Evolutionary conservation across 2,329 filamentous ascomycete genomes (phyloP).

Genomic region (Xylaria sp.): DNA sequence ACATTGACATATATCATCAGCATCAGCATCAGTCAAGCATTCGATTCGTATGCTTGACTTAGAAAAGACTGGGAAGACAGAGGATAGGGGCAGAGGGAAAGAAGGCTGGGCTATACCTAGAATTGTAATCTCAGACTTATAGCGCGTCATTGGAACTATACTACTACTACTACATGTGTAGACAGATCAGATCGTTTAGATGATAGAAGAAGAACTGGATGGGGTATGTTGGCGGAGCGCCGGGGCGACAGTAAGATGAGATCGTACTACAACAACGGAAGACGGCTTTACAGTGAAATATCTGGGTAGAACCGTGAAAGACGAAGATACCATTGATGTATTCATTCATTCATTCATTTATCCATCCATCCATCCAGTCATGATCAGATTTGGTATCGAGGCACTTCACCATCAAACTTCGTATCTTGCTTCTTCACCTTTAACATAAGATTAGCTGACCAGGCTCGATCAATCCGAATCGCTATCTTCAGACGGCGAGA

Average conservation of each 20-base stretch:
- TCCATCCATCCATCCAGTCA: slow-evolving; percentile 13
- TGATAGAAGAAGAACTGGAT: slow-evolving; percentile 7
- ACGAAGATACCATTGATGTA: neutral
- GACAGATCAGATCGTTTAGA: neutral
- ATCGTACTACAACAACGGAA: neutral
- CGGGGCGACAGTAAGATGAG: neutral
- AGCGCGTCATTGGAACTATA: neutral
- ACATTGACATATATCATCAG: slow-evolving; percentile 2
- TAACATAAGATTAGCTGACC: neutral
- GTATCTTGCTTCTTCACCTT: neutral
- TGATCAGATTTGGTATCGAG: slow-evolving; percentile 19
- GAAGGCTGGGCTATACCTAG: neutral
- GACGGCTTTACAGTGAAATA: neutral
- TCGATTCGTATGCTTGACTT: neutral
- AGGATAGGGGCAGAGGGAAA: neutral
- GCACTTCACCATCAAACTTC: neutral
- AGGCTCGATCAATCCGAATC: slow-evolving; percentile 42
- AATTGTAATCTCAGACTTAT: neutral
- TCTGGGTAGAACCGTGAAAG: neutral
- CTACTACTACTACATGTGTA: neutral
- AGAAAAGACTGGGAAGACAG: too few species aligned
- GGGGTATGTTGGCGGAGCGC: neutral
- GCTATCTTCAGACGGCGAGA: slow-evolving; percentile 55
- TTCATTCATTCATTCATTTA: slow-evolving; percentile 7
- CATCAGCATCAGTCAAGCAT: neutral